A percentile compares a stretch with the other conserved stretches of the same genome.
phyloP scores from a whole-genome alignment of 306 rosid species.

The Chamaecrista fasciculata region DNA sequence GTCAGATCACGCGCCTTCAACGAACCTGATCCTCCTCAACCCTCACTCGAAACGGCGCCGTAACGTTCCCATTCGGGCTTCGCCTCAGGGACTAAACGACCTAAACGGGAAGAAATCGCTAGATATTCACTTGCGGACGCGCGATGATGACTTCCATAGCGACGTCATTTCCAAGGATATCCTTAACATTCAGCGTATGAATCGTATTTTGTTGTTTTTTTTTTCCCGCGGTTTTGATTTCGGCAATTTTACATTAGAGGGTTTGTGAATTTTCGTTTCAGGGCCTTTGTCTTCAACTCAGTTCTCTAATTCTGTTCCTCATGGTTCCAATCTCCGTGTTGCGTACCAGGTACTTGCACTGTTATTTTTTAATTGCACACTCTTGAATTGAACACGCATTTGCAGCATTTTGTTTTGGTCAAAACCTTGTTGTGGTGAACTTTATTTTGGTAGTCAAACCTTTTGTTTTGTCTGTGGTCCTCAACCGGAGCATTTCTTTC shows the following conservation, averaged over 20 bases:
- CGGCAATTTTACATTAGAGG: background rate
- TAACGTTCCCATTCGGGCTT: constrained; percentile 34
- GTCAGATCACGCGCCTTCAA: background rate
- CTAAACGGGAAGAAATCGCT: background rate
- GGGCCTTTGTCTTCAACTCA: constrained; percentile 70
- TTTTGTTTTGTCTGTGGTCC: too few relatives aligned
- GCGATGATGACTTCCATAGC: constrained; percentile 19
- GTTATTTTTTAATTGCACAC: background rate
- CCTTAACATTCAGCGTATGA: constrained; percentile 48
- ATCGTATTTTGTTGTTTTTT: background rate
- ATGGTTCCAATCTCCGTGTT: constrained; percentile 69
- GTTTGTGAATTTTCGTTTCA: constrained; percentile 22
- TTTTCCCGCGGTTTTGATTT: background rate
- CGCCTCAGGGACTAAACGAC: constrained; percentile 28
- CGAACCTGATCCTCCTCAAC: background rate
- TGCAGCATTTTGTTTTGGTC: background rate
- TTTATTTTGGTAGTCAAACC: too few relatives aligned
- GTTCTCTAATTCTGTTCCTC: constrained; percentile 45
- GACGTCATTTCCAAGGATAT: constrained; percentile 50
- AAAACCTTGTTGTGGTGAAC: too few relatives aligned
- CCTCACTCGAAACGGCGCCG: constrained; percentile 38
- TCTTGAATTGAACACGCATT: background rate
- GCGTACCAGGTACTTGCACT: constrained; percentile 68
- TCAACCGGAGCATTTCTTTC: too few relatives aligned
- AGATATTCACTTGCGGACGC: constrained; percentile 36